Evolutionary conservation across 768 basidiomycete genomes (phyloP), one percentile per base, ranked within the genome.

Genomic region (Daedalea quercina): DNA sequence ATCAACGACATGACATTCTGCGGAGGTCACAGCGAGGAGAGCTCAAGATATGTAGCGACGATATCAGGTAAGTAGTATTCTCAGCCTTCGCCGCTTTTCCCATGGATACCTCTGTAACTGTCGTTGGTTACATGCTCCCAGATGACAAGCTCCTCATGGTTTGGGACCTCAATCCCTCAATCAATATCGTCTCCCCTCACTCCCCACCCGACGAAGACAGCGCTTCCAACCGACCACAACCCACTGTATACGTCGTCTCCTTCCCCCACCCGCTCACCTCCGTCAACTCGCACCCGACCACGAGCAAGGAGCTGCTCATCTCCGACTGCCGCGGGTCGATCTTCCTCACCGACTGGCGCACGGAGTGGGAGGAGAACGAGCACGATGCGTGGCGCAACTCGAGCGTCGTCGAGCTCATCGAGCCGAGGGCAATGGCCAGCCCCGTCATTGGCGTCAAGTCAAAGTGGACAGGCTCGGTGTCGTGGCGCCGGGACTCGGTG

Each of bases 71-170:
- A 53, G 69, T 50, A 50, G 23, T 44, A 19, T 1, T 22, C 13
- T 15, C 24, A 24, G 13, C 22, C 13, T 34, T 11, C 19, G 26
- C 3, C 50, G 37, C 20, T 7, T 3, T 19, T 42, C n/a, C n/a
- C n/a, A n/a, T n/a, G n/a, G 28, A 31, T 31, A 11, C 28, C 6
- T 11, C 28, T 31, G 28, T 31, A 11, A 11, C 28, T 31, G 6
- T 4, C 28, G 28, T 11, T 4, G 11, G 28, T 11, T 31, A 31
- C 28, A 31, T 4, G 28, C 6, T 31, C n/a, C 11, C 56, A 88
- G 88, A 90, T 59, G 90, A 91, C 69, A 87, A 81, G 64, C 85
- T 86, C 78, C 76, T 90, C 35, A 85, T 90, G 81, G 81, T 91
- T 7, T 91, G 90, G 90, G 88, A 91, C 67, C 75, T 92, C n/a